Evolutionary conservation across 768 basidiomycete genomes (phyloP).

Genomic region (Macrolepiota albuminosa): DNA sequence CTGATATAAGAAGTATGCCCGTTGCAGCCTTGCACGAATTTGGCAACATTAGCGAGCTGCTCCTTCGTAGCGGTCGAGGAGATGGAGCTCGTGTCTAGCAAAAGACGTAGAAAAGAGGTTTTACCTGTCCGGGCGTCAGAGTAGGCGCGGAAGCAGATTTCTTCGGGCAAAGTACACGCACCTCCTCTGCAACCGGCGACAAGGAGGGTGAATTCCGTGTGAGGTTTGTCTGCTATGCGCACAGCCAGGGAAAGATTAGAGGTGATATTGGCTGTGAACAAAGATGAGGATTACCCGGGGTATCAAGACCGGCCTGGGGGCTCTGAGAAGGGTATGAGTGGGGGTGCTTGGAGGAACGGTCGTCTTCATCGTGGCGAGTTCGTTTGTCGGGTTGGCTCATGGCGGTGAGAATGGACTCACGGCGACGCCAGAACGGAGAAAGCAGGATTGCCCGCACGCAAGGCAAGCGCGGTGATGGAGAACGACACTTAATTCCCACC

Average conservation of each 20-base stretch:
- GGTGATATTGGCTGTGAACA: constrained; percentile 12
- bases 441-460: constrained; percentile 59
- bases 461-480: constrained; percentile 56
- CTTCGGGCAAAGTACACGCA: constrained; percentile 23
- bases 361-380: constrained; percentile 39
- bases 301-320: constrained; percentile 24
- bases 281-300: constrained; percentile 30
- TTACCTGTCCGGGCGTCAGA: constrained; percentile 54
- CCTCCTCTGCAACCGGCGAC: constrained; percentile 78
- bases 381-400: constrained; percentile 59
- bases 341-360: constrained; percentile 20
- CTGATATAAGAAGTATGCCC: constrained; percentile 72
- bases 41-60: constrained; percentile 76
- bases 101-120: constrained; percentile 80
- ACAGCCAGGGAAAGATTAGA: constrained; percentile 16
- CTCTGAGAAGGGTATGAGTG: constrained; percentile 18
- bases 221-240: constrained; percentile 25
- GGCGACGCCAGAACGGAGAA: constrained; percentile 44
- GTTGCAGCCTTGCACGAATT: constrained; percentile 73
- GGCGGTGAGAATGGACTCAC: constrained; percentile 34
- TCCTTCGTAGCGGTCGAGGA: constrained; percentile 59
- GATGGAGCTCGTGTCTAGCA: constrained; percentile 76
- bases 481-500: constrained; percentile 51
- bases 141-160: constrained; percentile 13
- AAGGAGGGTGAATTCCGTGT: constrained; percentile 60